These are phyloP conservation scores for Scutellaria barbata DNA, from an alignment of 257 asterid species.

Conservation along the genomic window DNA sequence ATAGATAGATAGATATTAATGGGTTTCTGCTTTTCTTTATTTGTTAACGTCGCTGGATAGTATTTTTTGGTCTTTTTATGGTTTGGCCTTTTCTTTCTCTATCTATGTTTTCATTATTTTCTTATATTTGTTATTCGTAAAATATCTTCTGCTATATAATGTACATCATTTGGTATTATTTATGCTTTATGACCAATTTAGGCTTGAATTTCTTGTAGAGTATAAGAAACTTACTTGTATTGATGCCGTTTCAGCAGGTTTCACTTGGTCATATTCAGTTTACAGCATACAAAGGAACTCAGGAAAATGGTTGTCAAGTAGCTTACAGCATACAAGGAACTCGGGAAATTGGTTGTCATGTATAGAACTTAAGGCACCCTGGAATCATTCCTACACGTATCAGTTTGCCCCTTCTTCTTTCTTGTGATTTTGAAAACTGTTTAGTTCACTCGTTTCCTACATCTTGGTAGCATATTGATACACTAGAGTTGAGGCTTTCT, in stretches of 20 bases:
- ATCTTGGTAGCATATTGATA: not conserved
- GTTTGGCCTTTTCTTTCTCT: conserved; percentile 47
- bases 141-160: conserved; percentile 4
- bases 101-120: conserved; percentile 10
- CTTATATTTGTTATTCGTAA: conserved; percentile 14
- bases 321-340: conserved; percentile 92
- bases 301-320: conserved; percentile 64
- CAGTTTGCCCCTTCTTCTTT: no score
- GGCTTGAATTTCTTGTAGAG: conserved; percentile 1
- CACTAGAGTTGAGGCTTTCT: no score
- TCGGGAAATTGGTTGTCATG: conserved; percentile 62
- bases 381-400: no score
- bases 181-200: conserved; percentile 18
- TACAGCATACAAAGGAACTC: conserved; percentile 92
- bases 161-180: not conserved
- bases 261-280: conserved; percentile 97
- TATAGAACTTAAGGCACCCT: not conserved
- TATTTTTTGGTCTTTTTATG: conserved; percentile 86
- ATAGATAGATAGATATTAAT: not conserved
- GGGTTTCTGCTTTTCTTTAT: conserved; percentile 7
- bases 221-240: conserved; percentile 18
- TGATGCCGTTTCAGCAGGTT: conserved; percentile 72
- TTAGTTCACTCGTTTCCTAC: not conserved
- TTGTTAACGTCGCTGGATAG: no score
- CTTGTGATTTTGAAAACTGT: no score